Conservation (phyloP, 2,329 filamentous ascomycete genomes). For the Neurospora sp. region DNA sequence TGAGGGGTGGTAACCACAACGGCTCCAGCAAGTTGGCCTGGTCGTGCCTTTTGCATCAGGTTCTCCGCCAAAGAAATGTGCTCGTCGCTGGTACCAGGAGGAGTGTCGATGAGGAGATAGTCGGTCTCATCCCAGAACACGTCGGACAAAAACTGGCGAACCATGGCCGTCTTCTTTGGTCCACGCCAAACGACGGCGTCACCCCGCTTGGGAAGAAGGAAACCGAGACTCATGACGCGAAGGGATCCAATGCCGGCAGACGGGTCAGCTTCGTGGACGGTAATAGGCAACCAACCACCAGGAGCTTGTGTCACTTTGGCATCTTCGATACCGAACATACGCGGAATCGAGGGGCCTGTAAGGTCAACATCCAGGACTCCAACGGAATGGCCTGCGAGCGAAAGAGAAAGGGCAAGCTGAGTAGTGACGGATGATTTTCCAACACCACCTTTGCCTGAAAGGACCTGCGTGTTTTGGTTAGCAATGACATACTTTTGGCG, state of each 20-base stretch:
- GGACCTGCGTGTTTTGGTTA: slow-evolving; percentile 38
- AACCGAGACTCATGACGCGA: slow-evolving; percentile 86
- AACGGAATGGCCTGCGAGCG: slow-evolving; percentile 75
- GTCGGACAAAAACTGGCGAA: slow-evolving; percentile 87
- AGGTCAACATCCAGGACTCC: slow-evolving; percentile 95
- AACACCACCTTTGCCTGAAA: slow-evolving; percentile 95
- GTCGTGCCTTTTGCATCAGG: slow-evolving; percentile 51
- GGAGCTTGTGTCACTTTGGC: slow-evolving; percentile 86
- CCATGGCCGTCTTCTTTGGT: slow-evolving; percentile 98
- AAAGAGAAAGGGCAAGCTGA: slow-evolving; percentile 83
- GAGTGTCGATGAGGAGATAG: slow-evolving; percentile 89
- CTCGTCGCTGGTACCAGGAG: slow-evolving; percentile 91
- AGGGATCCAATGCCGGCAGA: slow-evolving; percentile 49
- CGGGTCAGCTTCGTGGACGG: slow-evolving; percentile 57
- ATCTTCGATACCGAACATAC: slow-evolving; percentile 82
- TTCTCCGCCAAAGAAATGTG: slow-evolving; percentile 93
- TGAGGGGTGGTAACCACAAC: slow-evolving; percentile 96
- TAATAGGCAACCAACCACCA: slow-evolving; percentile 84
- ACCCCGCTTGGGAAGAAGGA: slow-evolving; percentile 70
- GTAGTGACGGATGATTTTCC: slow-evolving; percentile 98
- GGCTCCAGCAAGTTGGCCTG: slow-evolving; percentile 69
- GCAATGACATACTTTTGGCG: not conserved
- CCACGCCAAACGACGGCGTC: slow-evolving; percentile 97
- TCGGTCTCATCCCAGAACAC: slow-evolving; percentile 84
- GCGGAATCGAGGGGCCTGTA: slow-evolving; percentile 91